phyloP scores from a whole-genome alignment of 352 stramenopile species.

The Phytophthora meadii region DNA sequence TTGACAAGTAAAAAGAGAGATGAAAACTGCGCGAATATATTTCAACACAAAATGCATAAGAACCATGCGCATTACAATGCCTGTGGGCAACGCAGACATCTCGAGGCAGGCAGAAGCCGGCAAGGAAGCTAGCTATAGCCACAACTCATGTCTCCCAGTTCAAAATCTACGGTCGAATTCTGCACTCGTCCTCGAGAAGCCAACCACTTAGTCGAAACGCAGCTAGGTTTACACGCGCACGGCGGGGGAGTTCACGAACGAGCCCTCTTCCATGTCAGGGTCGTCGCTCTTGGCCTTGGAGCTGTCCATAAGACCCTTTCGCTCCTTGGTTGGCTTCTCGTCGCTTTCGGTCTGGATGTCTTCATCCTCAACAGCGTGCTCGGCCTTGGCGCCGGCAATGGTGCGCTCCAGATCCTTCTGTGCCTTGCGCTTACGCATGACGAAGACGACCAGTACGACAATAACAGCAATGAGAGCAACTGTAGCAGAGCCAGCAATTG shows the following conservation, averaged over 20 bases:
- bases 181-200: constrained; percentile 35
- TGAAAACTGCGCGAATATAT: constrained; percentile 43
- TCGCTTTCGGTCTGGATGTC: constrained; percentile 54
- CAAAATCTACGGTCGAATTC: constrained; percentile 48
- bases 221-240: constrained; percentile 67
- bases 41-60: constrained; percentile 53
- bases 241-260: constrained; percentile 86
- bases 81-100: constrained; percentile 23
- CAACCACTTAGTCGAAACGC: constrained; percentile 37
- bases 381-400: constrained; percentile 83
- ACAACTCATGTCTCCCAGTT: constrained; percentile 39
- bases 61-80: constrained; percentile 35
- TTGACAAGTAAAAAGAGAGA: constrained; percentile 9
- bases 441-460: constrained; percentile 71
- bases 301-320: constrained; percentile 76
- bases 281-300: constrained; percentile 69
- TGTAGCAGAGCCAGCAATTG: constrained; percentile 64
- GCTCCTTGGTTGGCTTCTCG: constrained; percentile 69
- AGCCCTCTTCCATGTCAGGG: constrained; percentile 73
- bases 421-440: constrained; percentile 80
- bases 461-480: constrained; percentile 72
- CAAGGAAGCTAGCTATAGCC: constrained; percentile 38
- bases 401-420: constrained; percentile 83
- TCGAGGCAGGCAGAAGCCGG: constrained; percentile 36
- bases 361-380: constrained; percentile 77